Percentiles rank a stretch among this genome's conserved stretches.
phyloP scores from a whole-genome alignment of 1,284 basidiomycete genomes.

The Sutorius eximius region DNA sequence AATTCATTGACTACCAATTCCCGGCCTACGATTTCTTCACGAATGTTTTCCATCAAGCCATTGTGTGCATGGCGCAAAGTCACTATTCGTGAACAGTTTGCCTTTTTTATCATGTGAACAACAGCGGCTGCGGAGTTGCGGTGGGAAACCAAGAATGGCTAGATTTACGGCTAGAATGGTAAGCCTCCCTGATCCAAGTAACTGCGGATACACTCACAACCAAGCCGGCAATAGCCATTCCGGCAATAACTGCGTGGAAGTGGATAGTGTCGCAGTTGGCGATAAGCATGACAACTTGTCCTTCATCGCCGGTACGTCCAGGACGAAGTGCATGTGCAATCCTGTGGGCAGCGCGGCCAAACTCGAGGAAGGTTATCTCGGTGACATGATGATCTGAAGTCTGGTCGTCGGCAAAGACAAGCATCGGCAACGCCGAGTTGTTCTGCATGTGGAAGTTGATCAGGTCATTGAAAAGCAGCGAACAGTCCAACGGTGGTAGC shows the following conservation, averaged over 20 bases:
- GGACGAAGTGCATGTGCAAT: conserved; percentile 20
- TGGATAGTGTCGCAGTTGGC: conserved; percentile 31
- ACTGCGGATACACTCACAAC: conserved; percentile 17
- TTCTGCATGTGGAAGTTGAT: conserved; percentile 22
- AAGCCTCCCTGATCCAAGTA: not conserved
- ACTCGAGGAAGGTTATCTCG: conserved; percentile 26
- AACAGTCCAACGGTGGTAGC: conserved; percentile 6
- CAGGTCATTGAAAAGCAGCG: conserved; percentile 13
- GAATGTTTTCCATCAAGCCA: conserved; percentile 23
- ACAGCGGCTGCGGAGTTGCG: conserved; percentile 34
- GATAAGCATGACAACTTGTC: conserved; percentile 30
- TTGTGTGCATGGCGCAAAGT: conserved; percentile 23
- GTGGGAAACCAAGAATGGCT: conserved; percentile 36
- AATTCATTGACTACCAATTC: conserved; percentile 22
- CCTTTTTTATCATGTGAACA: conserved; percentile 27
- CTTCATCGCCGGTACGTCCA: conserved; percentile 12
- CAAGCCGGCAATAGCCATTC: conserved; percentile 29
- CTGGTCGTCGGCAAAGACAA: conserved; percentile 13
- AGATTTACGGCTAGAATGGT: too few species aligned
- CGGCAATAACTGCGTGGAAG: conserved; percentile 27
- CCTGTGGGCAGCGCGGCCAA: conserved; percentile 31
- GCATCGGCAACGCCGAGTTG: conserved; percentile 19
- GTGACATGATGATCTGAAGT: conserved; percentile 5
- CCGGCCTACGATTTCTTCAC: not conserved
- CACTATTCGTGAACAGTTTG: conserved; percentile 29